These are phyloP conservation scores for Pelargonium cotyledonis DNA, from an alignment of 441 rosid genomes.

Conservation along the genomic window DNA sequence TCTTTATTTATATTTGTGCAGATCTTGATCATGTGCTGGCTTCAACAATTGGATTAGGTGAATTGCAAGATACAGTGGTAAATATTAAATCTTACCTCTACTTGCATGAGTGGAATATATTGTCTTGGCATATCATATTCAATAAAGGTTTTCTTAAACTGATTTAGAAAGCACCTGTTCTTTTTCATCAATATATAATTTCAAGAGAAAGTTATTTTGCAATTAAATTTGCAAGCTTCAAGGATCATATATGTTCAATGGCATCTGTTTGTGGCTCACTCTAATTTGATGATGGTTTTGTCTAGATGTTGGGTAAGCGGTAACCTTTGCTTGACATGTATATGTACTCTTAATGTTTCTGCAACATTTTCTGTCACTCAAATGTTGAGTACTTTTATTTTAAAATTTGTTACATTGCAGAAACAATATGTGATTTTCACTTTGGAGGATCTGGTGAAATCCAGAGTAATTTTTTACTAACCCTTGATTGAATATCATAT, in stretches of 20 bases:
- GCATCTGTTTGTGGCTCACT: background rate
- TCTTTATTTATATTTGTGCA: slow-evolving; percentile 18
- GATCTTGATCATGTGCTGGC: slow-evolving; percentile 34
- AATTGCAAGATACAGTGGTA: slow-evolving; percentile 35
- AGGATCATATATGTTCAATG: background rate
- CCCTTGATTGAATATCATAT: slow-evolving; percentile 10
- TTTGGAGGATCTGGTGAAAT: background rate
- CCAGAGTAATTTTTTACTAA: background rate
- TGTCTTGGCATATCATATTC: background rate
- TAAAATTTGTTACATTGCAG: background rate
- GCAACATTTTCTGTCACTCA: slow-evolving; percentile 4
- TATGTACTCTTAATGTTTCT: background rate
- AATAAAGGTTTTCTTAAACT: slow-evolving; percentile 4
- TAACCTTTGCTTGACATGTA: background rate
- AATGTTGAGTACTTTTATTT: background rate
- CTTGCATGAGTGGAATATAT: slow-evolving; percentile 10
- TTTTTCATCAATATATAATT: background rate
- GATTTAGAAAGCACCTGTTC: background rate
- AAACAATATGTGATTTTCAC: background rate
- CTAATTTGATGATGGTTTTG: background rate
- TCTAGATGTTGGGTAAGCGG: background rate
- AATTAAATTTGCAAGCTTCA: background rate
- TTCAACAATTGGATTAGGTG: slow-evolving; percentile 26
- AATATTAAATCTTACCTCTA: slow-evolving; percentile 13
- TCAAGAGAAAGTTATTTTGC: background rate